phyloP scores from a whole-genome alignment of 768 basidiomycete species.

The Mycena latifolia region DNA sequence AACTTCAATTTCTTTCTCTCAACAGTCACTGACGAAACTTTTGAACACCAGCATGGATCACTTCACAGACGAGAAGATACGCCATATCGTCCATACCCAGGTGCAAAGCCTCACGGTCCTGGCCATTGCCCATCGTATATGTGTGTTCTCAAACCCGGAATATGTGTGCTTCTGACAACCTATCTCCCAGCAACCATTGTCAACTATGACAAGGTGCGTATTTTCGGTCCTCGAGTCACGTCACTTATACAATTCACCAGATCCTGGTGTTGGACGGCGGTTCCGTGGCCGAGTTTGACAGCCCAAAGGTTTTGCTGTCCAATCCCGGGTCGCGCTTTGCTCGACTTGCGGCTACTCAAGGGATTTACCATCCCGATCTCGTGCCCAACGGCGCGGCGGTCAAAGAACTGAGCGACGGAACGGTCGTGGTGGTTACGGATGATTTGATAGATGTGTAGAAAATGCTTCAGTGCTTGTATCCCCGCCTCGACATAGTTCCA shows the following conservation, averaged over 20 bases:
- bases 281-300: slow-evolving; percentile 25
- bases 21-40: neutral
- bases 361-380: slow-evolving; percentile 26
- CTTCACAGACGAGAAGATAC: slow-evolving; percentile 30
- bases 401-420: slow-evolving; percentile 10
- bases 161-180: neutral
- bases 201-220: slow-evolving; percentile 29
- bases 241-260: slow-evolving; percentile 6
- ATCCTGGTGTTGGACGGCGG: slow-evolving; percentile 27
- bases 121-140: slow-evolving; percentile 31
- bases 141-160: neutral
- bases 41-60: slow-evolving; percentile 27
- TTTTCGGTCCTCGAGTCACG: neutral
- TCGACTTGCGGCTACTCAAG: slow-evolving; percentile 26
- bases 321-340: slow-evolving; percentile 30
- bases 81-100: slow-evolving; percentile 24
- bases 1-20: neutral
- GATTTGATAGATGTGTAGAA: slow-evolving; percentile 28
- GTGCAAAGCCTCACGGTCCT: slow-evolving; percentile 28
- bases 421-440: slow-evolving; percentile 16
- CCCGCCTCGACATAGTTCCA: too few relatives aligned
- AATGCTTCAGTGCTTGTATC: neutral
- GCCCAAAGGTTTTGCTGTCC: slow-evolving; percentile 10
- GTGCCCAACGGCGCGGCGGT: slow-evolving; percentile 18
- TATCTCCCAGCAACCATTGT: slow-evolving; percentile 21